These are phyloP conservation scores for Fusarium marasasianum DNA, from an alignment of 2,329 filamentous ascomycete genomes.

Conservation along the genomic window DNA sequence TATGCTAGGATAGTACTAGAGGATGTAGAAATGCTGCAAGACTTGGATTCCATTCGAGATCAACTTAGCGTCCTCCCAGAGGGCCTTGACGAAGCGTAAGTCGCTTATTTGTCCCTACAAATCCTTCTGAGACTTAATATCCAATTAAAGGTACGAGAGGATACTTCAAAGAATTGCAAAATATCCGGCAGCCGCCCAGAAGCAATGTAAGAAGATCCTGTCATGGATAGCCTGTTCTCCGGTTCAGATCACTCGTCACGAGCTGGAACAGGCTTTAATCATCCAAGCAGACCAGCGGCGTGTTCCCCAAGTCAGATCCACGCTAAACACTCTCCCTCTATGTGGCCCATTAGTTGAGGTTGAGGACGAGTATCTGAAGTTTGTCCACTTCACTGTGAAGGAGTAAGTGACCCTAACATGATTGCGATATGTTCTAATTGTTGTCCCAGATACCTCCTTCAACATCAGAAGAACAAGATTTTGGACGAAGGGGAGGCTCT, in stretches of 20 bases:
- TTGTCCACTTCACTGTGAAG: not conserved
- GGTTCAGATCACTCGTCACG: not conserved
- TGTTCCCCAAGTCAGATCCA: not conserved
- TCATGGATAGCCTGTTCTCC: not conserved
- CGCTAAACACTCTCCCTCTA: accelerated
- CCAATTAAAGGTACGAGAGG: not conserved
- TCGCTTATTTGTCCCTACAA: accelerated
- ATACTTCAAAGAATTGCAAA: not conserved
- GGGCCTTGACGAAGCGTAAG: not conserved
- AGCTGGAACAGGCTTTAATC: not conserved
- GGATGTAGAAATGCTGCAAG: not conserved
- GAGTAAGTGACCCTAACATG: not conserved
- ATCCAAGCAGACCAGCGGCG: not conserved
- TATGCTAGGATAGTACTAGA: not conserved
- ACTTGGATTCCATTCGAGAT: not conserved
- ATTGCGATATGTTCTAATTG: accelerated
- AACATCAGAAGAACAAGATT: not conserved
- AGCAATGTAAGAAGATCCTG: not conserved
- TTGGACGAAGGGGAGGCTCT: not conserved
- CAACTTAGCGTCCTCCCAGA: not conserved
- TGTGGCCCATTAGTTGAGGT: not conserved
- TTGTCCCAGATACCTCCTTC: not conserved
- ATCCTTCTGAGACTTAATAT: not conserved
- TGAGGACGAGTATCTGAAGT: not conserved
- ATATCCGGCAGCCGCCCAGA: not conserved